Percentiles rank a stretch among this genome's conserved stretches.
These are phyloP conservation scores for Aureobasidium mangrovei DNA, from an alignment of 2,329 filamentous ascomycete genomes.

Conservation along the genomic window DNA sequence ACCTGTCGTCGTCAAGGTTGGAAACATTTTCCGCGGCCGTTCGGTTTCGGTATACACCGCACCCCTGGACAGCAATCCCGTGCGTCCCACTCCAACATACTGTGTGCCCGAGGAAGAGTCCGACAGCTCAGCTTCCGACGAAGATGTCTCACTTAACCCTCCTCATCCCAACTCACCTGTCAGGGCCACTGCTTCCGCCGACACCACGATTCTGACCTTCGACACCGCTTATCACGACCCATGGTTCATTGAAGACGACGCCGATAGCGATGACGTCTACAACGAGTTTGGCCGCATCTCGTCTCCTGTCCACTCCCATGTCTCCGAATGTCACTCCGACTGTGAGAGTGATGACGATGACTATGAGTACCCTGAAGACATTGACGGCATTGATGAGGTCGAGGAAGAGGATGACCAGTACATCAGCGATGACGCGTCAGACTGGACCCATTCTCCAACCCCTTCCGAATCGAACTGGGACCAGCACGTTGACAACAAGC, in stretches of 20 bases:
- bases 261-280: background rate
- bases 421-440: background rate
- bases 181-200: background rate
- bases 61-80: background rate
- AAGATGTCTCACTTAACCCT: background rate
- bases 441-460: background rate
- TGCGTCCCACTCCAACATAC: background rate
- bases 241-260: background rate
- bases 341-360: background rate
- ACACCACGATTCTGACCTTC: background rate
- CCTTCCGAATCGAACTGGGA: background rate
- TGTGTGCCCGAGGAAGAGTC: conserved; percentile 2
- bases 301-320: background rate
- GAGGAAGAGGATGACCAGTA: background rate
- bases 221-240: background rate
- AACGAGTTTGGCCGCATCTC: background rate
- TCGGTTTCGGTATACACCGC: background rate
- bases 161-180: background rate
- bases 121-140: background rate
- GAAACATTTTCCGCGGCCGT: background rate
- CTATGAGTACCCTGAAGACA: conserved; percentile 1
- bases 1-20: background rate
- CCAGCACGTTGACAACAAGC: too few species aligned
- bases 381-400: background rate
- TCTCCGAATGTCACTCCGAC: background rate